phyloP scores from a whole-genome alignment of 768 basidiomycete genomes.

The Mycena venus region DNA sequence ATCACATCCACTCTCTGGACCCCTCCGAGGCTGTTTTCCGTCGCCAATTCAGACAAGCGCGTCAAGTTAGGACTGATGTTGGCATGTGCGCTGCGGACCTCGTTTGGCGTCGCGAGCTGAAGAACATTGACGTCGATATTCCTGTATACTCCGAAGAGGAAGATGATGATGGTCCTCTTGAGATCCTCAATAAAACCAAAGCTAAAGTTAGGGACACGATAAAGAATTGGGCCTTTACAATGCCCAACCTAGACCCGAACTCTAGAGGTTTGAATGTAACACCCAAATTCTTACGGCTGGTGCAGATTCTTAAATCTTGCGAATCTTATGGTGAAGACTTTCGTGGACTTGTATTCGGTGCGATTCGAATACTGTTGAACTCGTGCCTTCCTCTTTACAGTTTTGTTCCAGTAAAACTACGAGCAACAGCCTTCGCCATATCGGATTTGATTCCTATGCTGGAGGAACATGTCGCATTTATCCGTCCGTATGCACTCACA shows the following conservation, averaged over 20 bases:
- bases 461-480: slow-evolving; percentile 62
- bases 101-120: slow-evolving; percentile 72
- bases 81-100: slow-evolving; percentile 80
- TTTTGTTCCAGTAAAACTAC: slow-evolving; percentile 61
- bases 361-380: slow-evolving; percentile 30
- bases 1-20: slow-evolving; percentile 46
- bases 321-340: slow-evolving; percentile 68
- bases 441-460: slow-evolving; percentile 70
- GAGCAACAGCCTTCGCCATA: slow-evolving; percentile 68
- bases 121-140: slow-evolving; percentile 49
- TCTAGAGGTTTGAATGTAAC: slow-evolving; percentile 77
- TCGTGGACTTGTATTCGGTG: slow-evolving; percentile 77
- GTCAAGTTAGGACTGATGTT: slow-evolving; percentile 62
- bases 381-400: neutral
- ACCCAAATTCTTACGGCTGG: slow-evolving; percentile 73
- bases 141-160: slow-evolving; percentile 52
- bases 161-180: slow-evolving; percentile 42
- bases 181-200: slow-evolving; percentile 37
- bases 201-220: slow-evolving; percentile 56
- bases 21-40: slow-evolving; percentile 51
- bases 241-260: slow-evolving; percentile 71
- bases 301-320: slow-evolving; percentile 71
- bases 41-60: slow-evolving; percentile 62
- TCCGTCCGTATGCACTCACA: slow-evolving; percentile 67
- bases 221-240: slow-evolving; percentile 72